Percentiles rank a stretch among this genome's conserved stretches.
phyloP scores from a whole-genome alignment of 441 rosid genomes.

The Corymbia citriodora region DNA sequence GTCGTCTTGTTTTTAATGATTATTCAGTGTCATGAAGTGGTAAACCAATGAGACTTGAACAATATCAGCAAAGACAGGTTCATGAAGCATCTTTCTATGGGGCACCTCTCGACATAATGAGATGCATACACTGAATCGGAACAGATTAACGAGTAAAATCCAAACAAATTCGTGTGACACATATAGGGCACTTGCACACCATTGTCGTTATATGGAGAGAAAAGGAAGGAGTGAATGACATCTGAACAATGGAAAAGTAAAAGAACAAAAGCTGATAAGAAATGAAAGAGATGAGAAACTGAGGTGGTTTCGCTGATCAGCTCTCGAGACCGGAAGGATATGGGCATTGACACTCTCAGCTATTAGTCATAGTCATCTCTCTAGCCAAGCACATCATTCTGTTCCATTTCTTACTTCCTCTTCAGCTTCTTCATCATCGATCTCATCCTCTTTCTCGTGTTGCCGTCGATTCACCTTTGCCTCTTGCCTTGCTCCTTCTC shows the following conservation, averaged over 20 bases:
- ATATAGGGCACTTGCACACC: background rate
- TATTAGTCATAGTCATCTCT: background rate
- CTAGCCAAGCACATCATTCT: rapidly evolving
- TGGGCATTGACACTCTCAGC: background rate
- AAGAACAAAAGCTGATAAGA: rapidly evolving
- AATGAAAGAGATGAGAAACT: background rate
- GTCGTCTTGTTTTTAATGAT: background rate
- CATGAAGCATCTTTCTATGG: background rate
- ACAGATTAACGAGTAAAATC: background rate
- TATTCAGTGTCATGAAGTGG: background rate
- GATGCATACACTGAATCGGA: background rate
- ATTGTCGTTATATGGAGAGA: too few relatives aligned
- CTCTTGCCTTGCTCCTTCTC: background rate
- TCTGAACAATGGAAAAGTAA: background rate
- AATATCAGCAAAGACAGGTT: rapidly evolving
- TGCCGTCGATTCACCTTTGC: background rate
- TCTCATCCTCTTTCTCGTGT: background rate
- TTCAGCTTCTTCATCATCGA: background rate
- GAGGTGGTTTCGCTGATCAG: background rate
- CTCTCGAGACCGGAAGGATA: background rate
- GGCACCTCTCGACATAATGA: background rate
- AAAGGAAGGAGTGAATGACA: too few relatives aligned
- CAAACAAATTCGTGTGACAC: background rate
- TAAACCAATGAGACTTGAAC: background rate
- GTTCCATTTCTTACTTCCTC: background rate